Evolutionary conservation across 768 basidiomycete genomes (phyloP), one percentile per base, ranked within the genome.

Genomic region (Neoboletus brunneissimus): DNA sequence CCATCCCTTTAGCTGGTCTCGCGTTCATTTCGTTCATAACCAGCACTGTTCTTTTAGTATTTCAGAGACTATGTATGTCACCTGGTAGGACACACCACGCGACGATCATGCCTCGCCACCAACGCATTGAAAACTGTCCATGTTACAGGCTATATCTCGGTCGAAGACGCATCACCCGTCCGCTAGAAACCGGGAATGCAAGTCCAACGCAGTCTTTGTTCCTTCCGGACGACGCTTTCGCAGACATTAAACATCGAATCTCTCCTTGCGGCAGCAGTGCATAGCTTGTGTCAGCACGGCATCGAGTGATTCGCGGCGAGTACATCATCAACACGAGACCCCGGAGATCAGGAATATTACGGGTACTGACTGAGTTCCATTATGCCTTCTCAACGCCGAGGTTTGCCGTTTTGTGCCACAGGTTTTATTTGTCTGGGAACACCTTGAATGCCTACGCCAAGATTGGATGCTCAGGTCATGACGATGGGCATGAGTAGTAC

Each of bases 321-420:
- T 41, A 41, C n/a, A 37, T 38, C 32, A 42, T 64, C 31, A 52
- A 25, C 54, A 48, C 38, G n/a, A 38, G 20, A 51, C 11, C 23
- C 32, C 2, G 20, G 38, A 10, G 22, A 35, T 35, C 34, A 35
- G 34, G 15, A 9, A 31, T 1, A 0, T 9, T 37, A 9, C 15
- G 0, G 42, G 65, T 65, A 68, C 78, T 44, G 61, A 89, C 89
- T 82, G 81, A 22, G 88, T 86, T 1, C 97, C 96, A 69, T 95
- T n/a, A 92, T 1, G 79, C 78, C 74, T 96, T 95, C 69, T 98
- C 97, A 16, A 15, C 34, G 15, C 34, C 15, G 51, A 98, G 79
- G 60, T 94, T 91, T 0, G 96, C 96, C 0, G 96, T 94, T 58
- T 83, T 82, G 59, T 88, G 79, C 97, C 97, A 98, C 29, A 98